Conservation (phyloP, 768 basidiomycete species). For the Crucibulum laeve region DNA sequence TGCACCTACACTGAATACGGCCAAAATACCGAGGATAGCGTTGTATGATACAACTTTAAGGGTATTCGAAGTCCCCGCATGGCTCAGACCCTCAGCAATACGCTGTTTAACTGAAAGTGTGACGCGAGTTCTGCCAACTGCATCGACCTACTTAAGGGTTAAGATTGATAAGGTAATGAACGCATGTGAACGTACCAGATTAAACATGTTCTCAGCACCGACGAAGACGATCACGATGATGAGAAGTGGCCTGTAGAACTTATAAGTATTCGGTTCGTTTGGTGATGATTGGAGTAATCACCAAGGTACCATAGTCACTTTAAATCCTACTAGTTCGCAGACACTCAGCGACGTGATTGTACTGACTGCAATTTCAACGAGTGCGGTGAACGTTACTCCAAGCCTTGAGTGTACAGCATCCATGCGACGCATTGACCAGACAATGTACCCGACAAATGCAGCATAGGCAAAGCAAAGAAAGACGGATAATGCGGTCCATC, state of each 20-base stretch:
- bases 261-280: slow-evolving; percentile 6
- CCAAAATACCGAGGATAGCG: slow-evolving; percentile 69
- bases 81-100: slow-evolving; percentile 85
- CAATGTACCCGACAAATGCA: slow-evolving; percentile 71
- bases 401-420: slow-evolving; percentile 85
- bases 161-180: slow-evolving; percentile 18
- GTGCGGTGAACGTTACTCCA: slow-evolving; percentile 89
- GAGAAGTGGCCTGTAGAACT: slow-evolving; percentile 63
- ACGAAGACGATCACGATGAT: slow-evolving; percentile 94
- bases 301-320: slow-evolving; percentile 89
- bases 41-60: slow-evolving; percentile 90
- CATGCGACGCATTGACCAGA: slow-evolving; percentile 71
- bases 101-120: slow-evolving; percentile 86
- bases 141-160: slow-evolving; percentile 59
- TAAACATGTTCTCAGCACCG: slow-evolving; percentile 97
- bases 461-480: slow-evolving; percentile 76
- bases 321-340: slow-evolving; percentile 85
- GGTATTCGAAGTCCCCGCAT: slow-evolving; percentile 88
- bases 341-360: slow-evolving; percentile 93
- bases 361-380: slow-evolving; percentile 88
- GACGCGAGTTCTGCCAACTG: slow-evolving; percentile 81
- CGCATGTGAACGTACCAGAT: slow-evolving; percentile 48
- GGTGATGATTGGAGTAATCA: slow-evolving; percentile 25
- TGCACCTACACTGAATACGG: slow-evolving; percentile 69
- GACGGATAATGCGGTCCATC: slow-evolving; percentile 59